A percentile compares a stretch with the other conserved stretches of the same genome.
Conservation (phyloP, 169 alveolate genomes). For the Eimeria acervulina region DNA sequence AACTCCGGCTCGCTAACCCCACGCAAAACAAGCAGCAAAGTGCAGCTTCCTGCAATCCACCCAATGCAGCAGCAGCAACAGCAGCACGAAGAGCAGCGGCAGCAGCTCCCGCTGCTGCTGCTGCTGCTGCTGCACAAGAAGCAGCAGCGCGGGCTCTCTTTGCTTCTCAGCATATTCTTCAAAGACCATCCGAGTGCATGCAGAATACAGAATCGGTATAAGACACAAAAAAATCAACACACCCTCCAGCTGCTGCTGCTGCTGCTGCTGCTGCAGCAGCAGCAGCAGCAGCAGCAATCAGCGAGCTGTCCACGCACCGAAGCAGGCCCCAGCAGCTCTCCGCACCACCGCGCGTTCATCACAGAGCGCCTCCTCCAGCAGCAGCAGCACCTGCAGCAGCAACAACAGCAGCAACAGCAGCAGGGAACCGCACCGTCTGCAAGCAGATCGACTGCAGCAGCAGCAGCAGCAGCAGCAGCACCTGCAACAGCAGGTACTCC, state of each 20-base stretch:
- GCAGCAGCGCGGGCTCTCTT: background rate
- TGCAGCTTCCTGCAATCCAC: background rate
- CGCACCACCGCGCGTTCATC: constrained; percentile 18
- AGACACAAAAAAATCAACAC: no score
- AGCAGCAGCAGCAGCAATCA: background rate
- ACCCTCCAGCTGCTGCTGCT: background rate
- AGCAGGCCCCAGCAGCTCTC: constrained; percentile 31
- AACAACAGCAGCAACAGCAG: constrained; percentile 24
- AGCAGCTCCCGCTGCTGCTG: no score
- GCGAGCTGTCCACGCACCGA: constrained; percentile 17
- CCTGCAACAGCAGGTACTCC: background rate
- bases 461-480: constrained; percentile 30
- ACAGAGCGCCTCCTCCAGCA: constrained; percentile 62
- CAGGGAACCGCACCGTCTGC: background rate
- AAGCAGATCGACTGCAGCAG: constrained; percentile 35
- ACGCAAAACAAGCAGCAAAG: background rate
- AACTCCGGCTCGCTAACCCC: background rate
- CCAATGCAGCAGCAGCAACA: background rate
- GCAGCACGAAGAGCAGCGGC: no score
- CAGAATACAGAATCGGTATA: no score
- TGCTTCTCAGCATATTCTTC: background rate
- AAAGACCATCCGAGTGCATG: no score
- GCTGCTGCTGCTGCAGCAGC: background rate
- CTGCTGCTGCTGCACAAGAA: background rate
- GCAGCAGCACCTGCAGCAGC: constrained; percentile 63